These are phyloP conservation scores for Aspergillus nidulans DNA, from an alignment of 495 filamentous ascomycete genomes.

Conservation along the genomic window DNA sequence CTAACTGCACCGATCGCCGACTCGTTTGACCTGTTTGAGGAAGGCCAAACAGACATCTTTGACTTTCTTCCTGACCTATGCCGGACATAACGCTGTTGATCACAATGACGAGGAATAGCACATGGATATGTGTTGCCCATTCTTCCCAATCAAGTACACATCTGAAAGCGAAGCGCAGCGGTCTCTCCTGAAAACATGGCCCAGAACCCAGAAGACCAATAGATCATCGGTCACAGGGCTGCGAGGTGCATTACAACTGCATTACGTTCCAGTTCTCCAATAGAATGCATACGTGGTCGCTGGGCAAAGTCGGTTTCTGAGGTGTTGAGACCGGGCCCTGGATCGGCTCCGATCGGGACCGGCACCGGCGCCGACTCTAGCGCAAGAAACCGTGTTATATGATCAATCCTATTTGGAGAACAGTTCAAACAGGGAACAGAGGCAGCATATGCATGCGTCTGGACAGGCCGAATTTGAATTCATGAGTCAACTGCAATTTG, in stretches of 20 bases:
- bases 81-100: slow-evolving; percentile 9
- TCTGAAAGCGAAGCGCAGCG: neutral
- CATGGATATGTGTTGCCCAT: neutral
- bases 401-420: slow-evolving; percentile 8
- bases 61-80: slow-evolving; percentile 39
- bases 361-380: slow-evolving; percentile 2
- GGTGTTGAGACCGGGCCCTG: slow-evolving; percentile 18
- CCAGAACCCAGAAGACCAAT: neutral
- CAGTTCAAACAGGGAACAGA: neutral
- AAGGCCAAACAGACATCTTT: slow-evolving; percentile 42
- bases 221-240: neutral
- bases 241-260: neutral
- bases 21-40: slow-evolving; percentile 43
- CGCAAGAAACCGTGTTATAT: neutral
- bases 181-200: neutral
- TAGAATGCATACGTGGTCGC: neutral
- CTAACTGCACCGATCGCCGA: slow-evolving; percentile 41
- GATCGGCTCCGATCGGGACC: slow-evolving; percentile 20
- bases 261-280: neutral
- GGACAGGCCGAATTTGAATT: slow-evolving; percentile 4
- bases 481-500: slow-evolving; percentile 3
- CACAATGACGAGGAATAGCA: neutral
- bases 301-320: neutral
- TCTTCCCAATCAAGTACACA: slow-evolving; percentile 9
- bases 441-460: slow-evolving; percentile 5